These are phyloP conservation scores for Oryza rufipogon DNA, from an alignment of 176 grass and related monocot species.

Conservation along the genomic window DNA sequence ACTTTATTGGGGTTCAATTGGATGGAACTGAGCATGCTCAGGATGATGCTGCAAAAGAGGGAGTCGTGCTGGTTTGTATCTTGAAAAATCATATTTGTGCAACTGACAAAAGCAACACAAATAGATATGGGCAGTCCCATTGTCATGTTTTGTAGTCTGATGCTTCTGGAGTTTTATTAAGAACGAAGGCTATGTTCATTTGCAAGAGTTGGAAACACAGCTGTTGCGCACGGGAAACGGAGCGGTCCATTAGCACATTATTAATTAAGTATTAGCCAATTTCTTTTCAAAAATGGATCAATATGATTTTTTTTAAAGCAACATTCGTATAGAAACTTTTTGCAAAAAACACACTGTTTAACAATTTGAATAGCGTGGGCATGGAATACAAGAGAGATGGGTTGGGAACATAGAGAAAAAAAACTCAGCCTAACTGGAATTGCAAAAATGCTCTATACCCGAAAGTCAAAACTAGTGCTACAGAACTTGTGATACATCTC, in stretches of 20 bases:
- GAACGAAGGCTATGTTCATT: background rate
- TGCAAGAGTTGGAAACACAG: too few species aligned
- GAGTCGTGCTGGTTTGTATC: conserved; percentile 60
- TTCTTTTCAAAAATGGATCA: too few species aligned
- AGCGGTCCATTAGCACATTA: too few species aligned
- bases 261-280: too few species aligned
- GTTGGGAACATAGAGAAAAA: too few species aligned
- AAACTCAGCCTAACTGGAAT: background rate
- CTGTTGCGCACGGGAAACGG: too few species aligned
- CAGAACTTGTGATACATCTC: too few species aligned
- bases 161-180: background rate
- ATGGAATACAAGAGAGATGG: too few species aligned
- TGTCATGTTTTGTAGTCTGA: background rate
- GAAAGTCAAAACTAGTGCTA: background rate
- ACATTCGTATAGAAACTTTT: too few species aligned
- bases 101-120: conserved; percentile 1
- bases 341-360: too few species aligned
- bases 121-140: background rate
- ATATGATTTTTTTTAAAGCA: too few species aligned
- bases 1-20: conserved; percentile 97
- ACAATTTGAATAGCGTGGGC: too few species aligned
- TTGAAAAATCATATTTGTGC: conserved; percentile 13
- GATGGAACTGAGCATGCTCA: conserved; percentile 86
- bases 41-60: conserved; percentile 75
- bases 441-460: background rate